A percentile compares a stretch with the other conserved stretches of the same genome.
phyloP scores from a whole-genome alignment of 176 grass and related monocot species.

The sorghum (Sorghum bicolor) region DNA sequence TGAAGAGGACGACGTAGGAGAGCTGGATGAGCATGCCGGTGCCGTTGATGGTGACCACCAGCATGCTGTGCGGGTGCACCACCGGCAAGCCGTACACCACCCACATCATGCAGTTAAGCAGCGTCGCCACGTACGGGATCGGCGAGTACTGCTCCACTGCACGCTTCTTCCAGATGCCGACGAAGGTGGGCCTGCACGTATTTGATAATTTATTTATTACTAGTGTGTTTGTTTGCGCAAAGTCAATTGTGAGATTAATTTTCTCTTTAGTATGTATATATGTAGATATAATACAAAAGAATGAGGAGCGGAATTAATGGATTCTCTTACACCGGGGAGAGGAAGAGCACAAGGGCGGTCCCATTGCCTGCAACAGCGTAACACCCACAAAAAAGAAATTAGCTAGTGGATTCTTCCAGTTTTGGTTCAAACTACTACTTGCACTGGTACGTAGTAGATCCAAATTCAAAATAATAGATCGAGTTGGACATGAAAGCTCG shows the following conservation, averaged over 20 bases:
- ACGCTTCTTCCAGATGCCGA: slow-evolving; percentile 72
- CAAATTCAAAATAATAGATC: neutral
- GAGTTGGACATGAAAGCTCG: neutral
- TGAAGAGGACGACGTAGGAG: slow-evolving; percentile 72
- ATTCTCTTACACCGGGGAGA: slow-evolving; percentile 86
- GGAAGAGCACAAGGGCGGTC: slow-evolving; percentile 77
- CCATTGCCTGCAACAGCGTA: slow-evolving; percentile 73
- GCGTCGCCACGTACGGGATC: slow-evolving; percentile 78
- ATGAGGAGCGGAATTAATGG: neutral
- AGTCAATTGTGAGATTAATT: neutral
- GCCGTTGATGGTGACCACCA: slow-evolving; percentile 92
- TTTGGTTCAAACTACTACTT: neutral
- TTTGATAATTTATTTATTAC: too few species aligned
- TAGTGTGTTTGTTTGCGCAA: neutral
- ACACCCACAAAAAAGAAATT: neutral
- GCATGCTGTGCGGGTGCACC: slow-evolving; percentile 91
- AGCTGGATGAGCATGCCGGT: slow-evolving; percentile 78
- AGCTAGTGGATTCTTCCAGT: neutral
- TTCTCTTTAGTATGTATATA: too few species aligned
- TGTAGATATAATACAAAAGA: neutral
- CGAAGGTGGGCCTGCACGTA: slow-evolving; percentile 72
- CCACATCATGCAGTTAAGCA: slow-evolving; percentile 99
- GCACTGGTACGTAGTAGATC: neutral
- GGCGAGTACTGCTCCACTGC: slow-evolving; percentile 93
- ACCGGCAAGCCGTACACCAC: slow-evolving; percentile 78